phyloP scores from a whole-genome alignment of 192 early-diverging fungal species.

The Dimargaris verticillata region DNA sequence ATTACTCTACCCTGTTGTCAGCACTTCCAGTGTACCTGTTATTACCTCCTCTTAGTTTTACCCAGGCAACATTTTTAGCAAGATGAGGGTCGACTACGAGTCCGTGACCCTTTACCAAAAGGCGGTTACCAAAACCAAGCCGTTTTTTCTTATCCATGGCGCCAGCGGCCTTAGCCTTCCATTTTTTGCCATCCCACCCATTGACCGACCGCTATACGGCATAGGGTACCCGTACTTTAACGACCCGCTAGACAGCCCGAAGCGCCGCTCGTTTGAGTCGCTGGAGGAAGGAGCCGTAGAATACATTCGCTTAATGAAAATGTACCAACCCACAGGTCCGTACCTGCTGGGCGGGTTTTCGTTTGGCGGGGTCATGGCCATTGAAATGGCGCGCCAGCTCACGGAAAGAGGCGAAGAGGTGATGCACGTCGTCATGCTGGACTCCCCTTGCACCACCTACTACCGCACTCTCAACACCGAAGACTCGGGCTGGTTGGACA shows the following conservation, averaged over 20 bases:
- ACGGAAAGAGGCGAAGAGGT: not conserved
- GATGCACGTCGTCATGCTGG: not conserved
- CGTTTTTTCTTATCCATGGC: slow-evolving; percentile 7
- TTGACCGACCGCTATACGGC: slow-evolving; percentile 5
- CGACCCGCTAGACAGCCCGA: not conserved
- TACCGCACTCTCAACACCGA: not conserved
- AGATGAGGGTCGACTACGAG: not conserved
- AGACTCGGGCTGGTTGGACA: not conserved
- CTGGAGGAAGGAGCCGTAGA: not conserved
- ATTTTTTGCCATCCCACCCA: not conserved
- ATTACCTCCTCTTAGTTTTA: no score
- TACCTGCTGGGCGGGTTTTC: slow-evolving; percentile 8
- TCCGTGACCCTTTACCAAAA: slow-evolving; percentile 2
- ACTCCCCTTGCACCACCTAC: not conserved
- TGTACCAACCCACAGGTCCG: not conserved
- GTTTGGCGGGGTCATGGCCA: slow-evolving; percentile 3
- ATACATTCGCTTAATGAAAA: not conserved
- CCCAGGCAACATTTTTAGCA: no score
- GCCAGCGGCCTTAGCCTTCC: slow-evolving; percentile 8
- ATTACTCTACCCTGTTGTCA: no score
- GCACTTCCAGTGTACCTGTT: no score
- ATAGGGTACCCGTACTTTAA: slow-evolving; percentile 10
- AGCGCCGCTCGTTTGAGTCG: not conserved
- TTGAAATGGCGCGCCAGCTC: slow-evolving; percentile 2
- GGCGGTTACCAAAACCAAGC: not conserved